Base-by-base conservation (phyloP, 2,329 filamentous ascomycete genomes). In the Pseudocercospora pini-densiflorae region DNA sequence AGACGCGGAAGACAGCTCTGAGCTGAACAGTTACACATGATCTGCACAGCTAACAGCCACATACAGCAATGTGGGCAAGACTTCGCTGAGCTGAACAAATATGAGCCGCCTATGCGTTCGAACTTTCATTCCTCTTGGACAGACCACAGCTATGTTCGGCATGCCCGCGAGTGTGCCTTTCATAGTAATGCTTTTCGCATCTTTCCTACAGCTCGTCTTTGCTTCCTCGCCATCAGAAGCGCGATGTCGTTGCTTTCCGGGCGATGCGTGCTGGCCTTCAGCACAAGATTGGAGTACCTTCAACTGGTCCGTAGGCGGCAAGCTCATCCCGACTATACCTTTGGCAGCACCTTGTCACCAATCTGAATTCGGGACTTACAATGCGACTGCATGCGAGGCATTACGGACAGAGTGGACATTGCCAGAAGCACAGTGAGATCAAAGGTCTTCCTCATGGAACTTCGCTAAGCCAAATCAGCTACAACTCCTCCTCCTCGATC, bases 341-440 rank as follows among this genome's bases (percentile, higher is more conserved):
- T 72, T 88, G 2, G 87, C 81, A 0, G 74, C 81, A 2, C 77
- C 82, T 0, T 89, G 87, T 71, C 87, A 89, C 68, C 77, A 80
- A 16, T 62, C 70, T 23, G 23, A 47, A 3, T 71, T 63, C 33
- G 79, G 76, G 5, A 70, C 70, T 19, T 87, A 84, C 70, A 76
- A 87, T 72, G 79, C 78, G 4, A 76, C 72, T 0, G 73, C 75
- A 27, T 88, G 86, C 71, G 65, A 74, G 1, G 73, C 67, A 16
- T 72, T 86, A 0, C 78, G 78, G 59, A 70, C 75, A 1, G 72
- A 74, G 43, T 88, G 86, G 86, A 71, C 74, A 2, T 68, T 73
- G 5, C 80, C 85, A 0, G 77, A 80, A 33, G 77, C 78, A 43
- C 85, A 87, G 81, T 84, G 31, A 31, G 43, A 36, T 12, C 40